A percentile compares a stretch with the other conserved stretches of the same genome.
These are phyloP conservation scores for Gentiana dahurica DNA, from an alignment of 257 asterid species.

Conservation along the genomic window DNA sequence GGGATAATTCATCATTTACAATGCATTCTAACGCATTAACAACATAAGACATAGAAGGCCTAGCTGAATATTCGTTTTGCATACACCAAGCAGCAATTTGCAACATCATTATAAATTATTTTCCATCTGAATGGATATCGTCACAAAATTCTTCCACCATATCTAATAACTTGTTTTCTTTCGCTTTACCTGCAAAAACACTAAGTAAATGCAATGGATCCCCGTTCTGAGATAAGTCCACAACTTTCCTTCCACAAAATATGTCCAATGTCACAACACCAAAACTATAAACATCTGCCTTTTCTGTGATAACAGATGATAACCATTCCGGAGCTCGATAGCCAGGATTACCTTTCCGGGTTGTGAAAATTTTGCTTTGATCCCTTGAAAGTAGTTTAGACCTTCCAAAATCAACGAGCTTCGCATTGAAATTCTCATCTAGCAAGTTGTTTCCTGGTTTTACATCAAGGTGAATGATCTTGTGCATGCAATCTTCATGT, in stretches of 20 bases:
- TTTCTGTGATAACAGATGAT: conserved; percentile 15
- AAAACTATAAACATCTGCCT: conserved; percentile 22
- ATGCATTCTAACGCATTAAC: conserved; percentile 5
- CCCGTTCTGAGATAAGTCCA: conserved; percentile 8
- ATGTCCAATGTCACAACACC: conserved; percentile 21
- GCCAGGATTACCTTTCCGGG: conserved; percentile 24
- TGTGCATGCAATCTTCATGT: conserved; percentile 24
- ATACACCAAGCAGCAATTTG: conserved; percentile 19
- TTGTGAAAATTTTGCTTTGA: conserved; percentile 18
- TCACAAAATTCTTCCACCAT: conserved; percentile 13
- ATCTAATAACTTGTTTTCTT: conserved; percentile 12
- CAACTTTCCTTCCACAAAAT: conserved; percentile 13
- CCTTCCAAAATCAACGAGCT: conserved; percentile 57
- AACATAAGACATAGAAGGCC: conserved; percentile 11
- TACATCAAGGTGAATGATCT: conserved; percentile 20
- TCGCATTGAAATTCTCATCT: conserved; percentile 33
- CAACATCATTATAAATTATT: conserved; percentile 9
- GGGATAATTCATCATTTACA: conserved; percentile 1
- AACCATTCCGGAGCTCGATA: conserved; percentile 23
- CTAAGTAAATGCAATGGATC: conserved; percentile 9
- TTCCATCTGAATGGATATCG: conserved; percentile 13
- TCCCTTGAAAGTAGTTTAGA: conserved; percentile 19
- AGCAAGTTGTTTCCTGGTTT: conserved; percentile 21
- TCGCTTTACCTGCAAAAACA: conserved; percentile 16
- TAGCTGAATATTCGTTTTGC: conserved; percentile 10